Evolutionary conservation across 2,329 filamentous ascomycete genomes (phyloP), one percentile per base, ranked within the genome.

Genomic region (Coccinonectria pachysandricola): DNA sequence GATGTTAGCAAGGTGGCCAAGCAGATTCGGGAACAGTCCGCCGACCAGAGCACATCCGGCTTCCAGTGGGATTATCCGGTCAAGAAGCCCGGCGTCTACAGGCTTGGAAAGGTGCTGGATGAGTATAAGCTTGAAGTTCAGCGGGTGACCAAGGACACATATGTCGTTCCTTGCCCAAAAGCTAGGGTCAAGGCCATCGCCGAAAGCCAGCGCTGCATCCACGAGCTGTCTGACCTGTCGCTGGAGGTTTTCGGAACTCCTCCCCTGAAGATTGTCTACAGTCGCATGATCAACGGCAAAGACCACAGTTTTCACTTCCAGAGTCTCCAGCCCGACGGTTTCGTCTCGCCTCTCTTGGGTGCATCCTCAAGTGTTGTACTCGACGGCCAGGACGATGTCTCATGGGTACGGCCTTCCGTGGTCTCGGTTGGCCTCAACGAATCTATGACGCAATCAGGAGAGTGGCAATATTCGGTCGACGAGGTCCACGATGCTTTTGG

Each of bases 101-200:
- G 79, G 21, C 66, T 98, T 16, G 72, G 78, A 31, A 85, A 77
- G 49, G 86, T 98, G 7, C 61, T 94, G 37, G 91, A 98, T 51
- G 79, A 93, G 51, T 91, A 92, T 33, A 93, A 94, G 53, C 71
- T 98, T 16, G 86, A 96, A 51, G 84, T 95, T 8, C 85, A 87
- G 44, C 75, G 81, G 20, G 67, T 71, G 20, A 69, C 67, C 27
- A 77, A 77, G 24, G 83, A 91, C 43, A 81, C 86, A 0, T 78
- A 92, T 28, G 79, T 98, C 24, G 85, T 93, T 8, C 65, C 73
- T 15, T 98, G 91, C 50, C 91, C 91, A 2, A 77, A 75, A 40
- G 91, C 85, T 12, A 65, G 66, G 26, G 75, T 96, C 15, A 74
- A 75, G 35, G 65, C 70, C 11, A 34, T 36, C 2, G 65, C 75